A percentile compares a stretch with the other conserved stretches of the same genome.
phyloP scores from a whole-genome alignment of 2,329 filamentous ascomycete species.

The Colletotrichum musae region DNA sequence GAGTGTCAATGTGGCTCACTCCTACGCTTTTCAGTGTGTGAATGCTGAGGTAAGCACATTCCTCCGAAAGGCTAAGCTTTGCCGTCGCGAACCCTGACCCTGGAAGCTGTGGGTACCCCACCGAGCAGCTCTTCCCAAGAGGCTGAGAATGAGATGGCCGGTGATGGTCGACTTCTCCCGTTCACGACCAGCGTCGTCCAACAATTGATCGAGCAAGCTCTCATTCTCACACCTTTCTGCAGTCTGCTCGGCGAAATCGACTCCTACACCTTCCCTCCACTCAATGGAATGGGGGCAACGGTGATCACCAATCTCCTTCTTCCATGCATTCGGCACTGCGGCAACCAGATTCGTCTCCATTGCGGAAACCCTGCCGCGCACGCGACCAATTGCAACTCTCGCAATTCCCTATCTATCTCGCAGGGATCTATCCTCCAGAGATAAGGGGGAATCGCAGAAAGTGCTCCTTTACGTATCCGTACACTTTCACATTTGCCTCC shows the following conservation, averaged over 20 bases:
- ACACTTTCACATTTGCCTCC: slow-evolving; percentile 6
- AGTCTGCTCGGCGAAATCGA: slow-evolving; percentile 8
- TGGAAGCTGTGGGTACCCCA: not conserved
- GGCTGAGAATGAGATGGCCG: too few relatives aligned
- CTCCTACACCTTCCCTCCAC: not conserved
- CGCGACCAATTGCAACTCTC: slow-evolving; percentile 21
- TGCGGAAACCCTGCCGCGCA: slow-evolving; percentile 12
- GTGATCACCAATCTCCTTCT: slow-evolving; percentile 13
- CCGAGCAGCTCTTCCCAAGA: not conserved
- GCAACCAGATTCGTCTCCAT: slow-evolving; percentile 26
- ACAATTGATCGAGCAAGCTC: not conserved
- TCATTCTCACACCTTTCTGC: not conserved
- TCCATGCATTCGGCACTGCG: slow-evolving; percentile 29
- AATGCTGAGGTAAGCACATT: slow-evolving; percentile 13
- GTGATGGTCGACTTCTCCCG: not conserved
- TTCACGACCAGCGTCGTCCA: not conserved
- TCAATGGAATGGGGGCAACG: not conserved
- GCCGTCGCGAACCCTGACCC: slow-evolving; percentile 11
- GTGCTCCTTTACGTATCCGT: slow-evolving; percentile 19
- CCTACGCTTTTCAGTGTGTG: not conserved
- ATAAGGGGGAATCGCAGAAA: slow-evolving; percentile 26
- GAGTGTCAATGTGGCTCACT: not conserved
- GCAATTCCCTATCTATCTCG: slow-evolving; percentile 18
- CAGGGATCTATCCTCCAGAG: slow-evolving; percentile 10
- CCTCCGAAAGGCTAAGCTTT: slow-evolving; percentile 32